These are phyloP conservation scores for Blastosporella zonata DNA, from an alignment of 1,284 basidiomycete species.

Conservation along the genomic window DNA sequence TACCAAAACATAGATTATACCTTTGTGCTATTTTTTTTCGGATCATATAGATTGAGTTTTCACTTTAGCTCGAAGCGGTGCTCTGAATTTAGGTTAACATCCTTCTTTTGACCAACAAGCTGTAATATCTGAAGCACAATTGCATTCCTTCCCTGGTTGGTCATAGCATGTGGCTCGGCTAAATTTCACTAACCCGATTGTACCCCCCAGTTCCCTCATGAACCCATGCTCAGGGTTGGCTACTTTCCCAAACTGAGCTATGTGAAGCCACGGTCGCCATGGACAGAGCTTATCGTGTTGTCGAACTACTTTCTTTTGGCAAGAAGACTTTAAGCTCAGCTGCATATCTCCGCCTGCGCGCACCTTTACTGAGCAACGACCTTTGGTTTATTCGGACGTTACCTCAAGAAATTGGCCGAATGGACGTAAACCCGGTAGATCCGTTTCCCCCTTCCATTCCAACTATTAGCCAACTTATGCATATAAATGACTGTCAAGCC, in stretches of 20 bases:
- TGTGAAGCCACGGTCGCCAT: conserved; percentile 2
- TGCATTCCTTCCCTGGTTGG: neutral
- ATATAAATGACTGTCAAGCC: conserved; percentile 1
- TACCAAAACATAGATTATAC: conserved; percentile 1
- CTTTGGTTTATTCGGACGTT: neutral
- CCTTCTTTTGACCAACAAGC: neutral
- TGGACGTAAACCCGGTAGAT: neutral
- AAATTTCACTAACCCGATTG: conserved; percentile 2
- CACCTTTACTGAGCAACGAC: no score
- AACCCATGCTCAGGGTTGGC: conserved; percentile 11
- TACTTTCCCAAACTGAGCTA: conserved; percentile 4
- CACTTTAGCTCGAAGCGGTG: no score
- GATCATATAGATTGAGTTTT: neutral
- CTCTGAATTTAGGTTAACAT: no score
- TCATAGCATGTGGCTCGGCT: conserved; percentile 9
- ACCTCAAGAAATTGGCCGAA: neutral
- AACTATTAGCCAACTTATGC: neutral
- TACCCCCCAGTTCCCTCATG: conserved; percentile 12
- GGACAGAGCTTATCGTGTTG: conserved; percentile 8
- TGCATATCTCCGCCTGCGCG: neutral
- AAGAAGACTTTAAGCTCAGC: no score
- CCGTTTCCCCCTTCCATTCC: neutral
- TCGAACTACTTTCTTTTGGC: conserved; percentile 8
- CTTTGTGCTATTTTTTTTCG: neutral
- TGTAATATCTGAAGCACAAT: no score